These are phyloP conservation scores for Trichocomaceae sp. DNA, from an alignment of 2,329 filamentous ascomycete genomes.

Conservation along the genomic window DNA sequence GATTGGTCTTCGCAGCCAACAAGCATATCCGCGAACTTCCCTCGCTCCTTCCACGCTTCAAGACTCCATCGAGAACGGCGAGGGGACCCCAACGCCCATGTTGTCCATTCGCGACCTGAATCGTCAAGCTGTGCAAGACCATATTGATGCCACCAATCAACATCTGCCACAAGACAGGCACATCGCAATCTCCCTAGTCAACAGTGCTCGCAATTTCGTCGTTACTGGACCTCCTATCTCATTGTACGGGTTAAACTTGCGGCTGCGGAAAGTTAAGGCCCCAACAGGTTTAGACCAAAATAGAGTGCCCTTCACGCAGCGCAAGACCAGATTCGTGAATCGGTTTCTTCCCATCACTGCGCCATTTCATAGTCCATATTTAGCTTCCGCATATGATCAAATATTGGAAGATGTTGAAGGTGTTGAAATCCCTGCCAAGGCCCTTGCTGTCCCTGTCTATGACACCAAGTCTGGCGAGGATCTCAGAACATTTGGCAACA, in stretches of 20 bases:
- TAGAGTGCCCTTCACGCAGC: slow-evolving; percentile 85
- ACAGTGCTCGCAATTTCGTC: slow-evolving; percentile 94
- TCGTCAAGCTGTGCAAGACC: slow-evolving; percentile 81
- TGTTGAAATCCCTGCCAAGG: slow-evolving; percentile 64
- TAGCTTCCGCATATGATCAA: slow-evolving; percentile 70
- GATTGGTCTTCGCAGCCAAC: slow-evolving; percentile 95
- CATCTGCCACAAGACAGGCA: slow-evolving; percentile 89
- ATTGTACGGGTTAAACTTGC: slow-evolving; percentile 89
- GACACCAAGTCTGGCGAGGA: slow-evolving; percentile 87
- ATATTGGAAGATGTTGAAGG: slow-evolving; percentile 84
- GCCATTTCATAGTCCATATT: slow-evolving; percentile 95
- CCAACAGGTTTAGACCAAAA: slow-evolving; percentile 96
- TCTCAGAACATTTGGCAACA: slow-evolving; percentile 60
- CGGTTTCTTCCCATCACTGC: slow-evolving; percentile 96
- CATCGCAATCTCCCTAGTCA: slow-evolving; percentile 90
- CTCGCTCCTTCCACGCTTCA: slow-evolving; percentile 83
- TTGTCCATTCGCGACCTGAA: slow-evolving; percentile 92
- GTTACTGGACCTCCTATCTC: slow-evolving; percentile 95
- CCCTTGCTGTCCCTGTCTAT: slow-evolving; percentile 77
- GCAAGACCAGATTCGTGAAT: slow-evolving; percentile 94
- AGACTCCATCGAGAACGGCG: slow-evolving; percentile 88
- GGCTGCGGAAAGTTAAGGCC: slow-evolving; percentile 93
- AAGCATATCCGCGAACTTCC: slow-evolving; percentile 92
- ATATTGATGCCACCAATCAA: slow-evolving; percentile 94
- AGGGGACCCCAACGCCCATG: slow-evolving; percentile 96